phyloP scores from a whole-genome alignment of 2,329 filamentous ascomycete genomes.

The Leptographium flavum region DNA sequence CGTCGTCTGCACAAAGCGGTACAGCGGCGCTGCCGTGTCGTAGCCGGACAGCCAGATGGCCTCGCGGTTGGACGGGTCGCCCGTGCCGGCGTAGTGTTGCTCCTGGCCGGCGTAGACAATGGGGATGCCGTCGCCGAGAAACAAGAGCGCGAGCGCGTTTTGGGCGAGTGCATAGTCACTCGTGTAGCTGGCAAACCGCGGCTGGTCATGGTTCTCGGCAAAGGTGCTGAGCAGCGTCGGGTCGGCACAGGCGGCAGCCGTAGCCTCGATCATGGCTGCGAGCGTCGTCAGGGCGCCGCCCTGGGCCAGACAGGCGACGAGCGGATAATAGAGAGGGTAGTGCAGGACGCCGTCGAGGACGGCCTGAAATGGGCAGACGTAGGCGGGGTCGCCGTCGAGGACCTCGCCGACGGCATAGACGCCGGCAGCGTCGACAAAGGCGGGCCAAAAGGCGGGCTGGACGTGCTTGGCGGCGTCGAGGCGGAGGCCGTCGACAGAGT shows the following conservation, averaged over 20 bases:
- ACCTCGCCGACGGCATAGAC: constrained; percentile 50
- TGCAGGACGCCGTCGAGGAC: constrained; percentile 44
- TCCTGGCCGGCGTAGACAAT: constrained; percentile 54
- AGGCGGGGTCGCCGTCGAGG: constrained; percentile 35
- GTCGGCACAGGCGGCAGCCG: constrained; percentile 25
- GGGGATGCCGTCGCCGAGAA: constrained; percentile 42
- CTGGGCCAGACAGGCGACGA: too few species aligned
- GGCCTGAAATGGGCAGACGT: constrained; percentile 36
- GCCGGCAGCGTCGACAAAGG: constrained; percentile 36
- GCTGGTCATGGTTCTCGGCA: constrained; percentile 44
- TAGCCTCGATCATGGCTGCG: constrained; percentile 22
- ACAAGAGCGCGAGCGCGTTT: constrained; percentile 47
- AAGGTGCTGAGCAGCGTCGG: constrained; percentile 34
- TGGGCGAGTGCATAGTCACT: constrained; percentile 40
- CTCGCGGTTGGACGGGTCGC: constrained; percentile 39
- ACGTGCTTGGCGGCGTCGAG: constrained; percentile 51
- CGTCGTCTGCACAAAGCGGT: constrained; percentile 26
- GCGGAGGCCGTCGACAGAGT: constrained; percentile 46
- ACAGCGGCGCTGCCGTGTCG: constrained; percentile 29
- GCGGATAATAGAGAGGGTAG: constrained; percentile 32
- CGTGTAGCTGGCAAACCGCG: constrained; percentile 37
- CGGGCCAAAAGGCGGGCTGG: constrained; percentile 41
- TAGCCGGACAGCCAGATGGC: constrained; percentile 42
- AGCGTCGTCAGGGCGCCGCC: too few species aligned
- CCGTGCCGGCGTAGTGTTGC: constrained; percentile 38